Percentiles rank a stretch among this genome's conserved stretches.
Conservation (phyloP, 1,284 basidiomycete genomes). For the Leccinum griseonigrum region DNA sequence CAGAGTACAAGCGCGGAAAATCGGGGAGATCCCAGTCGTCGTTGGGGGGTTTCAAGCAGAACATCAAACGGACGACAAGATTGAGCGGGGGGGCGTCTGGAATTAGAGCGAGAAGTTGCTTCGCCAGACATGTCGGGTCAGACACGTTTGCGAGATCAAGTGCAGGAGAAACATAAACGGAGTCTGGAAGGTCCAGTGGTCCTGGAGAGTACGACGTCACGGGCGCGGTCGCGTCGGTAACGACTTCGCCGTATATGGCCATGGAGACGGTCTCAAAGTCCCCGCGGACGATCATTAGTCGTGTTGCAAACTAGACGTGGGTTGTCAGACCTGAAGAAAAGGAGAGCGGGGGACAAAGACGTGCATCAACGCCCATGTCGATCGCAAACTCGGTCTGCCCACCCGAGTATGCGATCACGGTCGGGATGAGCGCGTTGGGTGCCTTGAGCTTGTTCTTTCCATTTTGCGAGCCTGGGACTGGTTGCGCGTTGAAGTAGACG, state of each 20-base stretch:
- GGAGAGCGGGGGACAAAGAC: constrained; percentile 20
- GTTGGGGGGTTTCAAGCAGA: constrained; percentile 69
- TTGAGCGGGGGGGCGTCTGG: constrained; percentile 58
- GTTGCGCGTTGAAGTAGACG: constrained; percentile 67
- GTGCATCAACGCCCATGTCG: constrained; percentile 66
- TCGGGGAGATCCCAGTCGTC: constrained; percentile 74
- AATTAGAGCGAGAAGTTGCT: constrained; percentile 56
- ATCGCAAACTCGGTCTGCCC: constrained; percentile 63
- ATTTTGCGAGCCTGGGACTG: constrained; percentile 40
- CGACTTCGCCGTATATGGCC: constrained; percentile 29
- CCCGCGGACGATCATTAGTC: constrained; percentile 76
- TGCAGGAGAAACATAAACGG: constrained; percentile 26
- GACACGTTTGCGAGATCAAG: constrained; percentile 59
- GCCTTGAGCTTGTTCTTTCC: constrained; percentile 56
- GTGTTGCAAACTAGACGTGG: constrained; percentile 59
- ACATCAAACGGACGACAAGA: constrained; percentile 65
- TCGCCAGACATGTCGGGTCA: constrained; percentile 62
- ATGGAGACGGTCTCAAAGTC: constrained; percentile 60
- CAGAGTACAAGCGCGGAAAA: constrained; percentile 67
- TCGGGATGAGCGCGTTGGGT: constrained; percentile 70
- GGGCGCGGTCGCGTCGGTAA: constrained; percentile 15
- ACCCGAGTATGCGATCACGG: constrained; percentile 68
- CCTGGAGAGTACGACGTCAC: constrained; percentile 18
- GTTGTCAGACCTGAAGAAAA: constrained; percentile 9
- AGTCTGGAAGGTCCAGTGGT: constrained; percentile 16